Base-by-base conservation (phyloP, 441 rosid genomes). In the Manihot esculenta region DNA sequence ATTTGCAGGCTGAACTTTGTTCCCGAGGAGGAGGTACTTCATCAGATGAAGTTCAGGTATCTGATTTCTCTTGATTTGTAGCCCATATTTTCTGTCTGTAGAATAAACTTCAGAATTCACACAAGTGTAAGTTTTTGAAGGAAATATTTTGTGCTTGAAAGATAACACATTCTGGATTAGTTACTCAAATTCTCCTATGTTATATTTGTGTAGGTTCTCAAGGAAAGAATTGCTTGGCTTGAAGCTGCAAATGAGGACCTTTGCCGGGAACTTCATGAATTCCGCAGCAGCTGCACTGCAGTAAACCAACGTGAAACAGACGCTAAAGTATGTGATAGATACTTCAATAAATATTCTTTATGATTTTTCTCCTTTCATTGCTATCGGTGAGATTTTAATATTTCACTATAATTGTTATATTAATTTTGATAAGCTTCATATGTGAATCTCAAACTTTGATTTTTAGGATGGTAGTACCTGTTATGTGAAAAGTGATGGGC, bases 231-330 rank as follows among this genome's bases (percentile, higher is more conserved):
- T 78, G 90, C 88, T 79, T 87, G 91, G 85, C 98, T 95, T 77
- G 99, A 95, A 89, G 90, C 91, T 78, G 87, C 93, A 51, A 95
- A 95, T 62, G 97, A 89, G 78, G 90, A 93, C 73, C 99, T 95
- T 63, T 87, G 94, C 74, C 94, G 92, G 26, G 92, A 95, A 82
- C 99, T 95, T 74, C 93, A 91, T 63, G 93, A 84, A 64, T 91
- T 85, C 80, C 89, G 92, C 53, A 85, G 85, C 84, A 91, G 89
- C 86, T 83, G 88, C 78, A 79, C 74, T 60, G 60, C 80, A 45
- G 80, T 80, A 51, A 90, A 87, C 69, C 87, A 74, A 69, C 80
- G 86, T 49, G 99, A 91, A 66, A 86, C 84, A 54, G 97, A 88
- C 83, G 84, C 87, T 72, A 89, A 79, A 78, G 98, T 94, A 79